Base-by-base conservation (phyloP, 2,329 filamentous ascomycete genomes). In the Colletotrichum lupini region DNA sequence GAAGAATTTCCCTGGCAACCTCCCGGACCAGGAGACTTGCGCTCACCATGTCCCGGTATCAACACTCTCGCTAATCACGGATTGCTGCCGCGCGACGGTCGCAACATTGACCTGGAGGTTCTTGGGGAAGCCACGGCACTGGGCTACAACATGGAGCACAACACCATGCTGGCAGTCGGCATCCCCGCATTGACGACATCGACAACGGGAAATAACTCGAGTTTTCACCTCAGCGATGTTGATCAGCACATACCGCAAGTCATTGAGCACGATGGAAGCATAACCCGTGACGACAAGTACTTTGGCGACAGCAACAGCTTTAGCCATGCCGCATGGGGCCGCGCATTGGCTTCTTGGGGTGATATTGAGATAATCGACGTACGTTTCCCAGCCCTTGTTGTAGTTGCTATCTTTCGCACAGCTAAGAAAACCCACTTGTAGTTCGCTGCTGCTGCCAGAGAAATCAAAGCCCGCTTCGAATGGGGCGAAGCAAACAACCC, bases 201-300 rank as follows among this genome's bases (percentile, higher is more conserved):
- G 1, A 77, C 79, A 3, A 81, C 79, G 4, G 78, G 79, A 3
- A 77, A 77, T 35, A 49, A 59, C 28, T 64, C 74, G 1, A 79
- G 78, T 0, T 77, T 80, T 12, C 77, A 81, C 72, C 67, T 81
- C 1, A 77, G 77, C 55, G 79, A 81, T 37, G 62, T 80, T 4
- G 67, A 75, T 35, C 75, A 76, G n/a, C 78, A 79, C 59, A 46
- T 53, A 67, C 8, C 68, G 75, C 22, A 74, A 78, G 78, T 80
- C 11, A 80, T 81, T 64, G 81, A 82, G 68, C 79, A 81, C 67
- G 80, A 82, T 69, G 79, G 79, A 46, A 79, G 77, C 37, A 69
- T 82, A 2, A 78, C 74, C 64, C 76, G 81, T 42, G 75, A 77
- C 56, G 80, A 82, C 67, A 49, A 76, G 35, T 73, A 74, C 70